Percentiles rank a stretch among this genome's conserved stretches.
These are phyloP conservation scores for Penicillium brevicompactum DNA, from an alignment of 2,329 filamentous ascomycete species.

Conservation along the genomic window DNA sequence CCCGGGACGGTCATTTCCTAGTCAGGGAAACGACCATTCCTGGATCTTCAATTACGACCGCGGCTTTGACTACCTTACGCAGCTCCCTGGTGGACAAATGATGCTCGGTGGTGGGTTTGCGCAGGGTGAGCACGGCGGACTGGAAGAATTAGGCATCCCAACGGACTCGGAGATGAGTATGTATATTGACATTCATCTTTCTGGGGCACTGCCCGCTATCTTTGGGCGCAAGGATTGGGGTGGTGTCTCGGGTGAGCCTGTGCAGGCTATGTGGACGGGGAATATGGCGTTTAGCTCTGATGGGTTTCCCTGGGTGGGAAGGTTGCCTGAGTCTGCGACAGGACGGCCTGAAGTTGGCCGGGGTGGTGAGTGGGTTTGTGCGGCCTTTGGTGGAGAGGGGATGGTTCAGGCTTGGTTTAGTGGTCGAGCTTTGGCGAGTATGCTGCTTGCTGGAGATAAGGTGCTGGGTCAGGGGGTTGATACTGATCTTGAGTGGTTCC, in stretches of 20 bases:
- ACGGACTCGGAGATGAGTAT: constrained; percentile 45
- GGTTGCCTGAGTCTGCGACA: constrained; percentile 21
- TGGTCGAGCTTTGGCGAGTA: constrained; percentile 29
- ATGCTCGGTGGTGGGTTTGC: constrained; percentile 59
- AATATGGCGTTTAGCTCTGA: constrained; percentile 57
- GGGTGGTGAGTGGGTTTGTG: constrained; percentile 31
- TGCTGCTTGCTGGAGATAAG: constrained; percentile 25
- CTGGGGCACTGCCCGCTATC: constrained; percentile 25
- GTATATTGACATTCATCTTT: constrained; percentile 30
- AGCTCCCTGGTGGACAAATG: constrained; percentile 50
- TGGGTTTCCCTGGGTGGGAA: constrained; percentile 56
- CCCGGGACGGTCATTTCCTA: constrained; percentile 31
- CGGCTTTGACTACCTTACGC: constrained; percentile 58
- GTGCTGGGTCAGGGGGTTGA: background rate
- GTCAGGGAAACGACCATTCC: constrained; percentile 42
- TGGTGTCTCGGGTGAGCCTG: constrained; percentile 13
- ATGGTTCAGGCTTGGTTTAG: constrained; percentile 37
- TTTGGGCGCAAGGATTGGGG: constrained; percentile 31
- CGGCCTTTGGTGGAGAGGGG: constrained; percentile 33
- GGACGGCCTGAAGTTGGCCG: background rate
- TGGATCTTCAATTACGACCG: constrained; percentile 55
- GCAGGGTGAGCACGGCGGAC: constrained; percentile 45
- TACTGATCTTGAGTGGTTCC: constrained; percentile 30
- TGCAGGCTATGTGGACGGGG: constrained; percentile 35
- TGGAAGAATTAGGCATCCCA: constrained; percentile 51